Evolutionary conservation across 202 grass and related monocot genomes (phyloP).

Genomic region (Cymbopogon flexuosus): DNA sequence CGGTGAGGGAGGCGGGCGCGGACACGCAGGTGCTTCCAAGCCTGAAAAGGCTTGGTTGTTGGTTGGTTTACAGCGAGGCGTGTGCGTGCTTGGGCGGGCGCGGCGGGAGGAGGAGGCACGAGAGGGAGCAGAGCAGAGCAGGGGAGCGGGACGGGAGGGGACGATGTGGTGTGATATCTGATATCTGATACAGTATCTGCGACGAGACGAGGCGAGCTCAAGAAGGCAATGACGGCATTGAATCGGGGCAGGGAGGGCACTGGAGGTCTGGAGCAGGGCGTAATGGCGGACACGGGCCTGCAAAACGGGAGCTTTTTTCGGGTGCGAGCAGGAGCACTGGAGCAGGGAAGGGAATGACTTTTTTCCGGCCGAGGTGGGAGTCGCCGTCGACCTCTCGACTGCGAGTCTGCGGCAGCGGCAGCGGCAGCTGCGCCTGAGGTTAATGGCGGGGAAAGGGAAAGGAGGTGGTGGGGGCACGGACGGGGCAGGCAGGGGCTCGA

Average conservation of each 20-base stretch:
- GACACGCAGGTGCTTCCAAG: constrained; percentile 49
- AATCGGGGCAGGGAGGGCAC: background rate
- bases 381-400: background rate
- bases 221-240: constrained; percentile 11
- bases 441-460: background rate
- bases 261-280: background rate
- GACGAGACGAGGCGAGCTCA: background rate
- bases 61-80: background rate
- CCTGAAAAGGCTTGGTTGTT: background rate
- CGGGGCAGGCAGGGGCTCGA: background rate
- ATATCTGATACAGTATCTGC: no score
- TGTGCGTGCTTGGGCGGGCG: background rate
- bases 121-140: background rate
- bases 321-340: no score
- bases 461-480: background rate
- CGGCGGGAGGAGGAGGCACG: background rate
- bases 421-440: constrained; percentile 22
- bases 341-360: background rate
- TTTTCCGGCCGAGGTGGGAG: background rate
- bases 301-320: constrained; percentile 19
- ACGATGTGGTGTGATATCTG: no score
- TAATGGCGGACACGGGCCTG: constrained; percentile 32
- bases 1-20: background rate
- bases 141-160: background rate
- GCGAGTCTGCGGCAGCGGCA: background rate